Evolutionary conservation across 352 stramenopile genomes (phyloP).

Genomic region (Pythium chondricola): DNA sequence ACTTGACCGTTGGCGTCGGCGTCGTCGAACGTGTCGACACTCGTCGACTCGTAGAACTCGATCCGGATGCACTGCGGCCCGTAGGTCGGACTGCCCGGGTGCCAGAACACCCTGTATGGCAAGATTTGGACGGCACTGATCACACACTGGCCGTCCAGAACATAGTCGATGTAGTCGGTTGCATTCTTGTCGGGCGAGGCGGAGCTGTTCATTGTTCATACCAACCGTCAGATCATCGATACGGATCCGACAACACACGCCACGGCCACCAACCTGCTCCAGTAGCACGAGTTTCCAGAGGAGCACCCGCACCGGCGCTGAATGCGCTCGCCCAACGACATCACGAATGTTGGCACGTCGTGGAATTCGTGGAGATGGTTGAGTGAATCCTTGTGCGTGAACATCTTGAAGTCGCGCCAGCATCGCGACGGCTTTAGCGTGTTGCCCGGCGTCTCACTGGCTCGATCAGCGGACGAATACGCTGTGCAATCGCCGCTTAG

Average conservation of each 20-base stretch:
- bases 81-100: conserved; percentile 69
- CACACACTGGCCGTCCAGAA: conserved; percentile 43
- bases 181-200: conserved; percentile 53
- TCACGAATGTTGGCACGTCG: conserved; percentile 29
- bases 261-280: conserved; percentile 62
- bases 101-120: conserved; percentile 78
- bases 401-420: conserved; percentile 48
- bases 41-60: conserved; percentile 45
- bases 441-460: conserved; percentile 28
- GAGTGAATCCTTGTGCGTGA: conserved; percentile 20
- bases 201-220: no score
- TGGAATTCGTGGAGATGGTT: conserved; percentile 26
- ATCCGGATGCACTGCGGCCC: conserved; percentile 60
- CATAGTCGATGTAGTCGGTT: conserved; percentile 73
- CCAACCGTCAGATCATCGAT: no score
- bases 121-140: conserved; percentile 60
- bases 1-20: not conserved
- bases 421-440: conserved; percentile 63
- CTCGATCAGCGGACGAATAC: conserved; percentile 21
- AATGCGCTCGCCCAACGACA: conserved; percentile 55
- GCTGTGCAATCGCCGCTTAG: conserved; percentile 11
- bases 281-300: conserved; percentile 71
- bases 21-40: not conserved
- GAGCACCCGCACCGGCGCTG: conserved; percentile 70
- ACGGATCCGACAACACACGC: no score